Evolutionary conservation across 768 basidiomycete genomes (phyloP), one percentile per base, ranked within the genome.

Genomic region (Amanita exitialis): DNA sequence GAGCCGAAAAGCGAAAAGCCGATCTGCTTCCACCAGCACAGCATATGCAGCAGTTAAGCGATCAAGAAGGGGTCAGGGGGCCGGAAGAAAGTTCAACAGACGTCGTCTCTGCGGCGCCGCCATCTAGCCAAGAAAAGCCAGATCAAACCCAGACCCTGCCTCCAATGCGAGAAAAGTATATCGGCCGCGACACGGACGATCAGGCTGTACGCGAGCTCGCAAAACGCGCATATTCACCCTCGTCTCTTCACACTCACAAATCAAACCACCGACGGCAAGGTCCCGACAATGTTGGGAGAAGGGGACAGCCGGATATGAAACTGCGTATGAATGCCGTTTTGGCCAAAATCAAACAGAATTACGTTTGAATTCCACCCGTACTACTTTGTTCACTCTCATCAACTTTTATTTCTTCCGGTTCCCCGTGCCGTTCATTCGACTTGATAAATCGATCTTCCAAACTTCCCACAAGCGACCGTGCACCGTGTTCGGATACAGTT

Each of bases 301-400:
- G 69, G 53, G 74, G 71, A n/a, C 74, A 77, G 49, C 74, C 77
- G 18, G 69, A 75, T 61, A 93, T 95, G 91, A 86, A 84, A 59
- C 66, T 86, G 44, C 82, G 90, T 45, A 94, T 95, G 90, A 79
- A 81, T 54, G 82, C 78, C 25, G 74, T 95, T 74, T 75, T 95
- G 52, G 88, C 90, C 64, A 83, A 85, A 66, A 92, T 95, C 57
- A 86, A 88, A 64, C 77, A 75, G 44, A 76, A 83, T 58, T 62
- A 67, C 35, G 60, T 67, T 49, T 80, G 62, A 63, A 47, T 23
- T 41, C 39, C 41, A 20, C 45, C 53, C 47, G 64, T 66, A 51
- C 57, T 63, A 64, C 71, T 75, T 55, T 70, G 72, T 59, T 79
- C 82, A 56, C 81, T 78, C 53, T 82, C 80, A 52, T 82, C 77